Percentiles rank a stretch among this genome's conserved stretches.
phyloP scores from a whole-genome alignment of 208 protist genomes.

The Eutreptiella sp. region DNA sequence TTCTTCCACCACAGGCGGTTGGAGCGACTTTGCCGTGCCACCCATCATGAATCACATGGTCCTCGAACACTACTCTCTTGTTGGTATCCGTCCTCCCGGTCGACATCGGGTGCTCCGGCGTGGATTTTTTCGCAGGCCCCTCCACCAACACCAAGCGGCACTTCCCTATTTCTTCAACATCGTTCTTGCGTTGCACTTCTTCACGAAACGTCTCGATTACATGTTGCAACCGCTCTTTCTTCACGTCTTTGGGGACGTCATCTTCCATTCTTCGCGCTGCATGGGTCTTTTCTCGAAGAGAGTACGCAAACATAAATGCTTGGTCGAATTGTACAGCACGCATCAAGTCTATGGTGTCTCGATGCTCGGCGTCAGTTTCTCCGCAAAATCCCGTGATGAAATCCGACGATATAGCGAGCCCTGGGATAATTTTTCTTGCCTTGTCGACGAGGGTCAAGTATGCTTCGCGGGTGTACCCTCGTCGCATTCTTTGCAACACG shows the following conservation, averaged over 20 bases:
- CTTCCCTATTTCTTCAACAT: constrained; percentile 38
- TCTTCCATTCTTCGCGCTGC: constrained; percentile 46
- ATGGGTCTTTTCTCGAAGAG: constrained; percentile 54
- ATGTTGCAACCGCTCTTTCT: constrained; percentile 37
- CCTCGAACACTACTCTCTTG: constrained; percentile 45
- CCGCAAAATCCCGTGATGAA: constrained; percentile 64
- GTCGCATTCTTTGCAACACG: constrained; percentile 60
- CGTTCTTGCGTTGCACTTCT: constrained; percentile 16
- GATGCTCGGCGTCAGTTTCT: constrained; percentile 49
- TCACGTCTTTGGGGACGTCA: constrained; percentile 45
- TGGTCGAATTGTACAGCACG: constrained; percentile 25
- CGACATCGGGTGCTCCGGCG: constrained; percentile 28
- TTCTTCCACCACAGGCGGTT: too few species aligned
- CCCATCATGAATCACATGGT: too few species aligned
- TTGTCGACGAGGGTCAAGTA: constrained; percentile 50
- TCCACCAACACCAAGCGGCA: constrained; percentile 46
- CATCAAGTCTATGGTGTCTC: constrained; percentile 22
- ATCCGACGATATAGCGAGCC: constrained; percentile 40
- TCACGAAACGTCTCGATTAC: constrained; percentile 40
- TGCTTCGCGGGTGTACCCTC: constrained; percentile 56
- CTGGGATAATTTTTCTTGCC: constrained; percentile 43
- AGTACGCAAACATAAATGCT: constrained; percentile 60
- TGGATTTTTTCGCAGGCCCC: constrained; percentile 24
- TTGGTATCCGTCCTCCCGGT: constrained; percentile 46
- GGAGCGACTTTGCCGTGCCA: too few species aligned